phyloP scores from a whole-genome alignment of 495 filamentous ascomycete species.

The Cercophora samala region DNA sequence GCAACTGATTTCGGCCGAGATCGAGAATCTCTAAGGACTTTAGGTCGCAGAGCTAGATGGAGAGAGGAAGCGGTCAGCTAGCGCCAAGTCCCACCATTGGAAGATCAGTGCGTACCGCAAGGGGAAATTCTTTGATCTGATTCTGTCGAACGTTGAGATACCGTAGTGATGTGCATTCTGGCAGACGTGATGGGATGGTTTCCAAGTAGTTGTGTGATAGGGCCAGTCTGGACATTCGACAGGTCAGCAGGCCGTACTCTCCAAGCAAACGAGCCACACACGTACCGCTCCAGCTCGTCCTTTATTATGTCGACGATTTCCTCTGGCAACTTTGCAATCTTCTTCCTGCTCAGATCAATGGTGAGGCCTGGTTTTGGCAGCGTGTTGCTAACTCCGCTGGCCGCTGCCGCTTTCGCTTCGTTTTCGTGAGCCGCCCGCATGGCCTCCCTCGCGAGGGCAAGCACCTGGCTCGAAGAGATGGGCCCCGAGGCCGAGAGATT shows the following conservation, averaged over 20 bases:
- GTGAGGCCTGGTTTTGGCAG: conserved; percentile 72
- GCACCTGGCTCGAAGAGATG: conserved; percentile 48
- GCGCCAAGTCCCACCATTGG: conserved; percentile 11
- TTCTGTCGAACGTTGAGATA: conserved; percentile 96
- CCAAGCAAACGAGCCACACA: not conserved
- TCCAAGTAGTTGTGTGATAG: conserved; percentile 84
- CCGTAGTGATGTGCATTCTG: conserved; percentile 80
- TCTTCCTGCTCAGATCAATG: conserved; percentile 81
- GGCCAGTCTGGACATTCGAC: conserved; percentile 59
- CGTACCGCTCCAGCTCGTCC: conserved; percentile 83
- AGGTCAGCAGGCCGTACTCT: conserved; percentile 17
- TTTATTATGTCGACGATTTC: conserved; percentile 91
- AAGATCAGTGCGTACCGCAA: conserved; percentile 56
- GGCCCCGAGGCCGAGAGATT: conserved; percentile 42
- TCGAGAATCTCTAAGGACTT: conserved; percentile 88
- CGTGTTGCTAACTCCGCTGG: conserved; percentile 63
- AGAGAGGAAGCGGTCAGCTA: conserved; percentile 22
- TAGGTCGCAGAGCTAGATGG: conserved; percentile 63
- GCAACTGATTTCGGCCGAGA: conserved; percentile 80
- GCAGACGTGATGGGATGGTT: conserved; percentile 73
- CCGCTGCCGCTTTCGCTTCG: conserved; percentile 64
- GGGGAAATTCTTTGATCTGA: conserved; percentile 80
- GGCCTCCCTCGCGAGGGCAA: conserved; percentile 57
- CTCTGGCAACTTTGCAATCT: conserved; percentile 76
- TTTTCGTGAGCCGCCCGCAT: conserved; percentile 68